Base-by-base conservation (phyloP, 805 yeast genomes). In the Ogataea glucozyma region DNA sequence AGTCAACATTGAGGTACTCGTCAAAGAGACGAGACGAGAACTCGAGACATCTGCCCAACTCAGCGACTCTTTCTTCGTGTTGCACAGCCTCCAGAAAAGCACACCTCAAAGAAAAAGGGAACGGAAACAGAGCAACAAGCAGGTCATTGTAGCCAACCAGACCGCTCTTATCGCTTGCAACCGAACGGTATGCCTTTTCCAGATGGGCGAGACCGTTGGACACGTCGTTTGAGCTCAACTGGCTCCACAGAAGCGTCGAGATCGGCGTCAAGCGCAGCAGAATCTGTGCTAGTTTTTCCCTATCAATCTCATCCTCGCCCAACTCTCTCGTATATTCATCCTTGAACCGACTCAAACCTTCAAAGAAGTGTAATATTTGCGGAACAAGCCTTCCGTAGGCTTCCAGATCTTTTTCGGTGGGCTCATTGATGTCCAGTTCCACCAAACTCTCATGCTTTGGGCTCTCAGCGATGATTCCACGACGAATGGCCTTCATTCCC, bases 261-360 rank as follows among this genome's bases (percentile, higher is more conserved):
- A 83, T 60, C 0, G 89, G 89, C 9, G 83, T 72, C 16, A 83
- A 61, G 2, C 76, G 66, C 17, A 79, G 56, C 11, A 81, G 62
- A 26, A 62, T 53, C 12, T 51, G 56, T 29, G 40, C 47, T 14
- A 54, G 22, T n/a, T 30, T 38, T 3, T 4, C 30, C 6, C 32
- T 38, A 5, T 24, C 37, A 13, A 24, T 26, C 6, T 40, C 41
- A 5, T 37, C 38, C 4, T 36, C 44, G 10, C 42, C 50, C 8
- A 30, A 7, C 4, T 31, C 41, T 7, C 35, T 22, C 16, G 26
- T 61, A 51, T 72, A 74, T 27, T 62, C 65, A 13, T 53, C 58
- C 12, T 71, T 50, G 44, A 75, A 73, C 12, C 45, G 38, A 40
- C 69, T 37, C 12, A 58, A 30, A 27, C 54, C 52, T 3, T 34